These are phyloP conservation scores for Claviceps sp. DNA, from an alignment of 2,329 filamentous ascomycete genomes.

Conservation along the genomic window DNA sequence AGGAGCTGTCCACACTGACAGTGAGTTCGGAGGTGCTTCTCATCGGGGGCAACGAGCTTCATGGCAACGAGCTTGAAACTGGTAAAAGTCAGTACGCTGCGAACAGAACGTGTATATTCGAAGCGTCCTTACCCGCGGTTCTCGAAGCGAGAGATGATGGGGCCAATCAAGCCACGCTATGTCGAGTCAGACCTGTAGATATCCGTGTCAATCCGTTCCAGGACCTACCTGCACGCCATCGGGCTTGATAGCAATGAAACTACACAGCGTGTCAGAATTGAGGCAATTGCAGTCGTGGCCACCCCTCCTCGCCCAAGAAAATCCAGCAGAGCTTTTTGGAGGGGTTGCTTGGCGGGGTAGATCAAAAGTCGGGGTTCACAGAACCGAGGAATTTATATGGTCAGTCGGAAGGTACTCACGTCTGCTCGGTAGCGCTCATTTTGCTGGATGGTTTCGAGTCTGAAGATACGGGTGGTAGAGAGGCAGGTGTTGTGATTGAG, in stretches of 20 bases:
- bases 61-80: slow-evolving; percentile 91
- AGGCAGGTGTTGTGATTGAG: slow-evolving; percentile 9
- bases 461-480: slow-evolving; percentile 16
- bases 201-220: neutral
- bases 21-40: slow-evolving; percentile 97
- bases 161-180: slow-evolving; percentile 90
- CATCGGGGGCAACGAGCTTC: slow-evolving; percentile 80
- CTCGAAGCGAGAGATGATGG: slow-evolving; percentile 98
- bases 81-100: slow-evolving; percentile 1
- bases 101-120: neutral
- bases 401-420: slow-evolving; percentile 42
- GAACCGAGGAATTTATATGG: too few species aligned
- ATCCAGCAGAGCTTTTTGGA: slow-evolving; percentile 7
- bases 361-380: neutral
- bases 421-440: slow-evolving; percentile 71
- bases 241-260: slow-evolving; percentile 99
- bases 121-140: slow-evolving; percentile 57
- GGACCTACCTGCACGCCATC: slow-evolving; percentile 87
- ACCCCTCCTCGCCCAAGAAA: neutral
- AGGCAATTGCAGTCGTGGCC: neutral
- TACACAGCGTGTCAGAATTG: slow-evolving; percentile 26
- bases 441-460: slow-evolving; percentile 24
- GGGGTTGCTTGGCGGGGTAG: slow-evolving; percentile 21
- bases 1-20: slow-evolving; percentile 35
- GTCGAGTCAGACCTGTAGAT: neutral